Base-by-base conservation (phyloP, 306 rosid species). In the Myrica gale region DNA sequence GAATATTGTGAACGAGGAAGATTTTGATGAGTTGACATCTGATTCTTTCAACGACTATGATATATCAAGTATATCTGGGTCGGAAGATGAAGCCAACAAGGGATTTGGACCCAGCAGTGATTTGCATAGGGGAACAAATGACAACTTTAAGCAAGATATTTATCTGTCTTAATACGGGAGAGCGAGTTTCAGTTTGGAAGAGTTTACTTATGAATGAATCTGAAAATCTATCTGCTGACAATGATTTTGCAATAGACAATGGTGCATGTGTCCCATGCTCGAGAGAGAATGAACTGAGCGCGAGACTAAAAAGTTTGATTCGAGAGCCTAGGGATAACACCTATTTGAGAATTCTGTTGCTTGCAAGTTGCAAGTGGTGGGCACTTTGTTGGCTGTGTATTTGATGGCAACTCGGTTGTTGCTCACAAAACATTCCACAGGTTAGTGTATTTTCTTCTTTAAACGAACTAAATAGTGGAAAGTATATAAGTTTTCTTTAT, bases 371-470 rank as follows among this genome's bases (percentile, higher is more conserved):
- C 88, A 9, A 90, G 97, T 2, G 98, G 97, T 67, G 98, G 98
- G 60, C 97, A 95, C 79, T 95, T 95, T 72, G 98, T 92, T 0
- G 97, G 97, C 15, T 90, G 98, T 81, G 97, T 95, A 67, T 92
- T 95, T 73, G 96, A 90, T 43, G 98, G 98, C 57, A 89, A 79
- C 75, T 68, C 10, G 9, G 87, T 90, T 76, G 90, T 92, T 75
- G 97, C 96, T 88, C 90, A 88, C 84, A 95, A 95, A 88, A 95
- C 97, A 72, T 95, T 95, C 80, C 98, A 95, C 89, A 89, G 98
- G 98, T 94, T 79, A 51, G 88, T 19, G 77, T 12, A 20, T 75
- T 65, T 41, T 42, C 26, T 54, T 60, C 9, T 44, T 42, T 10
- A 42, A 43, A 12, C 26, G 52, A 21, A 50, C 21, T 52, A 17